These are phyloP conservation scores for Candida parachauliodes DNA, from an alignment of 805 yeast genomes.

Conservation along the genomic window DNA sequence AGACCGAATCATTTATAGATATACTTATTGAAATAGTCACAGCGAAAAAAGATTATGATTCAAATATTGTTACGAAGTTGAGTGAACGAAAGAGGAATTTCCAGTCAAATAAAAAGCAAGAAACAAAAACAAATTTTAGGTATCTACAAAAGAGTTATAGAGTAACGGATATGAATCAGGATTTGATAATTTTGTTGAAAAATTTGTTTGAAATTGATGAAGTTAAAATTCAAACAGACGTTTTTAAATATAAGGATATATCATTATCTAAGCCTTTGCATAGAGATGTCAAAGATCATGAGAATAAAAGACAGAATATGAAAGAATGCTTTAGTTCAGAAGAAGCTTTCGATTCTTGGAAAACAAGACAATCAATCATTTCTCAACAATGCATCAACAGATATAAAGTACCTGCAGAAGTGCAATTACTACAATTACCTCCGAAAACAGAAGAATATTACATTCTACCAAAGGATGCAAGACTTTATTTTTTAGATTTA, in stretches of 20 bases:
- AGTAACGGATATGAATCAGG: slow-evolving; percentile 52
- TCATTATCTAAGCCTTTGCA: slow-evolving; percentile 39
- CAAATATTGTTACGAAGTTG: slow-evolving; percentile 41
- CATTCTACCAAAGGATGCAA: slow-evolving; percentile 24
- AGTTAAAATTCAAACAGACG: slow-evolving; percentile 51
- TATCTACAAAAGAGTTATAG: slow-evolving; percentile 49
- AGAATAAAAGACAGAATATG: background rate
- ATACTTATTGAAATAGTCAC: slow-evolving; percentile 34
- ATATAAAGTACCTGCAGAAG: slow-evolving; percentile 31
- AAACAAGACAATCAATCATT: slow-evolving; percentile 20
- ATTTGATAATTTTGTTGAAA: slow-evolving; percentile 38
- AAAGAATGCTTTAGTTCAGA: slow-evolving; percentile 15
- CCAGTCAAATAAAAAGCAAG: slow-evolving; percentile 20
- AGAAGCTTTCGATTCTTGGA: slow-evolving; percentile 30
- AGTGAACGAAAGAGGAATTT: slow-evolving; percentile 19
- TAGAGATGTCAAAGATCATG: slow-evolving; percentile 25
- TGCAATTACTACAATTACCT: slow-evolving; percentile 29
- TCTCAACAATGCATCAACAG: slow-evolving; percentile 23
- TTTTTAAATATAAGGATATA: slow-evolving; percentile 37
- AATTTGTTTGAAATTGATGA: slow-evolving; percentile 49
- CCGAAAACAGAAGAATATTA: slow-evolving; percentile 37
- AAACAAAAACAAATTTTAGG: slow-evolving; percentile 12
- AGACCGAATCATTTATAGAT: slow-evolving; percentile 33
- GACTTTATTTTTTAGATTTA: slow-evolving; percentile 34
- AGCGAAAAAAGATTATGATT: slow-evolving; percentile 26